phyloP scores from a whole-genome alignment of 2,329 filamentous ascomycete species.

The Exophiala aquamarina region DNA sequence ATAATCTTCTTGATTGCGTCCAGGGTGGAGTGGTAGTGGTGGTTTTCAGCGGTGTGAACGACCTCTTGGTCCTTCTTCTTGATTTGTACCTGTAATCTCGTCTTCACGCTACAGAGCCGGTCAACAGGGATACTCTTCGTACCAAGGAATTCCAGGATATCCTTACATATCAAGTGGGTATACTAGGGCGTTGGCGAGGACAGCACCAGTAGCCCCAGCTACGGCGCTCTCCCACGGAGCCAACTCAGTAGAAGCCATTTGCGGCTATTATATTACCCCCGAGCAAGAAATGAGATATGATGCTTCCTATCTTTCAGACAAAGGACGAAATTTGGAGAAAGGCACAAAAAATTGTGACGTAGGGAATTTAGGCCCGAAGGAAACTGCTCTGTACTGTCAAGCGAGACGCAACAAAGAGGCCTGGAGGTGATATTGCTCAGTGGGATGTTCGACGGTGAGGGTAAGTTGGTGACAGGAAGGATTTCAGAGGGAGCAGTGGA shows the following conservation, averaged over 20 bases:
- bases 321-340: too few species aligned
- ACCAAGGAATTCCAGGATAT: neutral
- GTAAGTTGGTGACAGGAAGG: conserved; percentile 2
- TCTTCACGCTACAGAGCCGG: conserved; percentile 74
- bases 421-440: too few species aligned
- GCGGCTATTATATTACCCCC: too few species aligned
- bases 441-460: neutral
- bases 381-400: too few species aligned
- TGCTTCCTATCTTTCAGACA: too few species aligned
- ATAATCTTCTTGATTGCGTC: conserved; percentile 87
- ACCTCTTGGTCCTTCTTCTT: conserved; percentile 57
- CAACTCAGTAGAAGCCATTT: conserved; percentile 65
- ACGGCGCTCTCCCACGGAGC: conserved; percentile 92
- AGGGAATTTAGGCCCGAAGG: too few species aligned
- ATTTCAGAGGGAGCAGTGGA: conserved; percentile 1
- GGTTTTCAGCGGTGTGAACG: conserved; percentile 50
- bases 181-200: conserved; percentile 90
- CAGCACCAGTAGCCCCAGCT: conserved; percentile 87
- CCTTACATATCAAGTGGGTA: conserved; percentile 95
- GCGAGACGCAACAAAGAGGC: too few species aligned
- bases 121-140: conserved; percentile 8
- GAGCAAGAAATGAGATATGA: too few species aligned
- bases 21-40: conserved; percentile 82
- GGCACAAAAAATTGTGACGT: too few species aligned
- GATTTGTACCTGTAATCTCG: conserved; percentile 90